Evolutionary conservation across 208 protist genomes (phyloP), one percentile per base, ranked within the genome.

Genomic region (Trypanosoma lewisi): DNA sequence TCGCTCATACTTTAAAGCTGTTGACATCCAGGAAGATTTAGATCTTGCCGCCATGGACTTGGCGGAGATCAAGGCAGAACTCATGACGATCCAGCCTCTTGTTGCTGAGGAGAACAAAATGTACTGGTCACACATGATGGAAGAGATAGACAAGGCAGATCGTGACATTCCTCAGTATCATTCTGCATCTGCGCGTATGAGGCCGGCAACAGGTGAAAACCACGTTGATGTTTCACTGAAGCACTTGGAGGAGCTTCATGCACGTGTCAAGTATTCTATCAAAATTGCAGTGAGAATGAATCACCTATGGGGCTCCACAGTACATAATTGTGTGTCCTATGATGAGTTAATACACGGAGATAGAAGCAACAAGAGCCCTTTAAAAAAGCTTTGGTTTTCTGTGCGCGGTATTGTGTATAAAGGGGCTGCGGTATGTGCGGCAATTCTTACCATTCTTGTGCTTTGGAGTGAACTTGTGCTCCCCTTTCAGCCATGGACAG

Each of bases 11-110:
- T 94, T 79, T 74, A 77, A 80, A 48, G 82, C 85, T 14, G 81
- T 79, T 11, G 82, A 92, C 60, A 89, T 95, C 59, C 89, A 95
- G 62, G 88, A 96, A 53, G 85, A 91, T 63, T 79, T 94, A 31
- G 91, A 96, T 68, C 77, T 93, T 14, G 86, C 86, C 3, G 74
- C 85, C n/a, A 91, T 91, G 78, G 83, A 96, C 50, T 72, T 96
- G 23, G 75, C 79, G 2, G 48, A 79, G 2, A 75, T 96, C 39
- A 93, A 91, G 77, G 73, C 80, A 2, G 86, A 96, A 62, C 78
- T 93, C 11, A 89, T 96, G 58, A 73, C 58, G 50, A 85, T 93
- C 57, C 78, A 92, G 37, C 85, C 86, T 1, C 69, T 83, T 51
- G 83, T 96, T 19, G 67, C 75, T 0, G 90, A 93, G n/a, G 85